Percentiles rank a stretch among this genome's conserved stretches.
phyloP scores from a whole-genome alignment of 139 green algal genomes.

The Nannochloris sp. region DNA sequence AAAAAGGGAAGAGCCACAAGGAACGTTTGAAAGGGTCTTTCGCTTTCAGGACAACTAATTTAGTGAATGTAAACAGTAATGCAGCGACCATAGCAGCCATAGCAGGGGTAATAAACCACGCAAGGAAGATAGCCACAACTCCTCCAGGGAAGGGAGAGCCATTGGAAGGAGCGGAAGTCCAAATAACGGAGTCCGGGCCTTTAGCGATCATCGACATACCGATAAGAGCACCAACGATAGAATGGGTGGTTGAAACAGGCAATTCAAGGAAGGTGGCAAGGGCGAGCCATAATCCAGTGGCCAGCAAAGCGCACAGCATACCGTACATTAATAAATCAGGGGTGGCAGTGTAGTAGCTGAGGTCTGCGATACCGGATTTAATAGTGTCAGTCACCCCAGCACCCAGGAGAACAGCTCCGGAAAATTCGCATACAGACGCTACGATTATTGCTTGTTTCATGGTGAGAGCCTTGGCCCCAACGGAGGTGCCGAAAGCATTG shows the following conservation, averaged over 20 bases:
- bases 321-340: constrained; percentile 45
- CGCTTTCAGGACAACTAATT: constrained; percentile 2
- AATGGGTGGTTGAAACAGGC: constrained; percentile 30
- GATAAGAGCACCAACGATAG: constrained; percentile 3
- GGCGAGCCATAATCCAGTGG: constrained; percentile 43
- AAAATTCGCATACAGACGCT: constrained; percentile 30
- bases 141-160: constrained; percentile 33
- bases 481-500: constrained; percentile 31
- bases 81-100: constrained; percentile 1
- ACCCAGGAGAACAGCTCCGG: constrained; percentile 34
- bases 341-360: constrained; percentile 3
- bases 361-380: constrained; percentile 21
- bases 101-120: constrained; percentile 46
- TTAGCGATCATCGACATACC: not conserved
- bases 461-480: constrained; percentile 23
- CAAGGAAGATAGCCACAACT: constrained; percentile 31
- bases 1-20: constrained; percentile 15
- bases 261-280: constrained; percentile 44
- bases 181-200: constrained; percentile 10
- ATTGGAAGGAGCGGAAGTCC: not conserved
- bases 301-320: constrained; percentile 45
- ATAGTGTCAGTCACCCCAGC: constrained; percentile 39
- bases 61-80: constrained; percentile 2
- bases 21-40: constrained; percentile 12
- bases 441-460: constrained; percentile 27